Base-by-base conservation (phyloP, 805 yeast genomes). In the Saccharomycopsis olivae region DNA sequence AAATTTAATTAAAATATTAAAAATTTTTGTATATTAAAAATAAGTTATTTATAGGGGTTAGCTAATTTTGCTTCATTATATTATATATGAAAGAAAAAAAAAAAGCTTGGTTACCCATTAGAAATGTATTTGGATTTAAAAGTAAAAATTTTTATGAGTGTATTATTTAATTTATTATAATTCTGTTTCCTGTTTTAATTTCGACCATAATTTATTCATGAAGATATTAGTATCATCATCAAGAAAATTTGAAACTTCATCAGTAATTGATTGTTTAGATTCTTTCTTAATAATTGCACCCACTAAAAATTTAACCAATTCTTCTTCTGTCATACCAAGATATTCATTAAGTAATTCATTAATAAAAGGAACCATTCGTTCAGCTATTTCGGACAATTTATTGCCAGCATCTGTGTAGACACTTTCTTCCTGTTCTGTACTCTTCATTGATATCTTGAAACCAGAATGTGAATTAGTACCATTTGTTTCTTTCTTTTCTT, bases 311-410 rank as follows among this genome's bases (percentile, higher is more conserved):
- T 62, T 61, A 11, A 65, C 56, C 45, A 75, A 58, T 32, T 69
- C 66, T 11, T 68, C 73, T 45, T 75, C 83, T 37, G 59, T 57
- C 33, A 71, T 59, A 1, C 80, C 82, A 35, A 75, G 52, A 41
- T 62, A 69, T 41, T 73, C 75, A 40, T 66, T 74, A 24, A 75
- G 54, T 35, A 70, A 58, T 3, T 53, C 54, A n/a, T 58, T 61
- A 16, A 73, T 56, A 43, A 64, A 65, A 1, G 50, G 48, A 6
- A 5, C 13, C 6, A 30, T 30, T 8, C 13, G 10, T 0, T 43
- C 51, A 19, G 61, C 43, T 3, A 53, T 27, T 2, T 25, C 6
- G 2, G 40, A 43, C 3, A 58, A 38, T 23, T 46, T 31, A 2
- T 36, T 49, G 13, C 33, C 33, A 16, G 20, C 19, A 5, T 16